Evolutionary conservation across 73 alveolate species (phyloP), one percentile per base, ranked within the genome.

Genomic region (Durusdinium trenchii): DNA sequence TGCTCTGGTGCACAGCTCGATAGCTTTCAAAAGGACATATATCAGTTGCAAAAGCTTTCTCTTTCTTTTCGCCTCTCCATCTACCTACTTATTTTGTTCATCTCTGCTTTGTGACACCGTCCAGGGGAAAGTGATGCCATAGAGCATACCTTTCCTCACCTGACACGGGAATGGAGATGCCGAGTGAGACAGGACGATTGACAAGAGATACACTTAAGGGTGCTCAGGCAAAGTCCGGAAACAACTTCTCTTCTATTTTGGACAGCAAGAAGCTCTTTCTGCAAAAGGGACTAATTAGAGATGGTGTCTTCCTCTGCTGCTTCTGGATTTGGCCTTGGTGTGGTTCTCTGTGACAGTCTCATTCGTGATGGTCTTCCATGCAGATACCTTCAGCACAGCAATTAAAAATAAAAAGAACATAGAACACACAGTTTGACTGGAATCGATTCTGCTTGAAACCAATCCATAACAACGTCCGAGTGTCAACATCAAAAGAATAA

Each of bases 121-220:
- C 96, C 96, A 90, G 96, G 96, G 96, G 82, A 90, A 90, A 86
- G 96, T 90, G 96, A 90, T 30, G 54, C 96, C 86, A 51, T 90
- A 90, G 57, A 90, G 86, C 96, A 90, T 90, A 48, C 96, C 96
- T 75, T 90, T 90, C 43, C 96, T 57, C 48, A 81, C 91, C 91
- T 81, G 50, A 38, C 50, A 28, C n/a, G 35, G 0, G 2, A 38
- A 10, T 2, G 28, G n/a, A 32, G 36, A 43, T 64, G 6, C 1
- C 10, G 2, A 18, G n/a, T 12, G 10, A 30, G 28, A 10, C n/a
- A 12, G 6, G 28, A 5, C n/a, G 79, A 43, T 7, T 64, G 46
- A 64, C 36, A 32, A 64, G 28, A 64, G 28, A 4, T 62, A 62
- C 32, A 62, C 32, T 26, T 30, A 64, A 32, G 1, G 28, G n/a